Percentiles rank a stretch among this genome's conserved stretches.
Conservation (phyloP, 192 early-diverging fungal species). For the Coemansia sp. region DNA sequence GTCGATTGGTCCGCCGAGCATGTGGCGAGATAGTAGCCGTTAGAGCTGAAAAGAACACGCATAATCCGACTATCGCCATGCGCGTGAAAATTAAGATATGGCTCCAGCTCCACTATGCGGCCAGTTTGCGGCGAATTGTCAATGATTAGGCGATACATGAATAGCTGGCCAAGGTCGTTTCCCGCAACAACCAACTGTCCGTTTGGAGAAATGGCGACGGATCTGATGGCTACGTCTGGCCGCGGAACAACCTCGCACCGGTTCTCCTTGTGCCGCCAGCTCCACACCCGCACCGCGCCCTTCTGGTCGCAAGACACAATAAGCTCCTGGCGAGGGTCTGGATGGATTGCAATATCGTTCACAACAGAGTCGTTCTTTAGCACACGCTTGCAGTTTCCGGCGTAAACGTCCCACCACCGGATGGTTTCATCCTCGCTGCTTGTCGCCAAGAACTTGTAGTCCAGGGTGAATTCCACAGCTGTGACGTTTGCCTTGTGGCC, state of each 20-base stretch:
- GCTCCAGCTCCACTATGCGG: slow-evolving; percentile 45
- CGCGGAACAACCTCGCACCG: slow-evolving; percentile 43
- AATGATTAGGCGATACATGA: slow-evolving; percentile 48
- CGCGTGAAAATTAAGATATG: slow-evolving; percentile 49
- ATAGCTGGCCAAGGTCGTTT: slow-evolving; percentile 51
- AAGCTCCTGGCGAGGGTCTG: slow-evolving; percentile 46
- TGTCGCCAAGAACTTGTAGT: slow-evolving; percentile 51
- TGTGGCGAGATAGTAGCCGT: slow-evolving; percentile 41
- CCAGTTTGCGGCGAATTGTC: slow-evolving; percentile 41
- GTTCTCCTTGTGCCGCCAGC: slow-evolving; percentile 36
- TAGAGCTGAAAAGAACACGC: slow-evolving; percentile 42
- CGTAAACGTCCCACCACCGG: slow-evolving; percentile 53
- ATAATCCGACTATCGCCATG: slow-evolving; percentile 42
- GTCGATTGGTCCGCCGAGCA: slow-evolving; percentile 50
- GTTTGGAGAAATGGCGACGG: slow-evolving; percentile 47
- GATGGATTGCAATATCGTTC: slow-evolving; percentile 53
- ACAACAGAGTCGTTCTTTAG: slow-evolving; percentile 45
- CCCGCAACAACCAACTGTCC: slow-evolving; percentile 50
- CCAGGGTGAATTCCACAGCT: slow-evolving; percentile 49
- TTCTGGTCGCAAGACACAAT: slow-evolving; percentile 52
- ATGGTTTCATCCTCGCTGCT: slow-evolving; percentile 54
- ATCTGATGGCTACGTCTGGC: slow-evolving; percentile 38
- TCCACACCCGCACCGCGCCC: slow-evolving; percentile 44
- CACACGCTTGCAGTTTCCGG: slow-evolving; percentile 40
- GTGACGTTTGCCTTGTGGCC: slow-evolving; percentile 55